These are phyloP conservation scores for Aspergillus japonicus DNA, from an alignment of 2,329 filamentous ascomycete genomes.

Conservation along the genomic window DNA sequence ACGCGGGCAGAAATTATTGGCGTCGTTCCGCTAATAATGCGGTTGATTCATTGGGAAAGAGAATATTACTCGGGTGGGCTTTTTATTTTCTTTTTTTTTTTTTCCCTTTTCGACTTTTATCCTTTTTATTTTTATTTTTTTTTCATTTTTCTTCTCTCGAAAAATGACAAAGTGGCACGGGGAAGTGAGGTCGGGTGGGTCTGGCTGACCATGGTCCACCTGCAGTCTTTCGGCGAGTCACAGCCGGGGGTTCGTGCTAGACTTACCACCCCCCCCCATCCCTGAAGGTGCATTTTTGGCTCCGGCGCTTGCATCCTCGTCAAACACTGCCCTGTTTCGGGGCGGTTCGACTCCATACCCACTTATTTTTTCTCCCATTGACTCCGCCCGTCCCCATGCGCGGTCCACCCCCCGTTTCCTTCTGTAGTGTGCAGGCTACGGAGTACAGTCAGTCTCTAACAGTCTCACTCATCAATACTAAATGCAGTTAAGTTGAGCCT, in stretches of 20 bases:
- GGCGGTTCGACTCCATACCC: slow-evolving; percentile 18
- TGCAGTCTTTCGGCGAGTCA: slow-evolving; percentile 29
- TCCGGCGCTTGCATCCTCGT: slow-evolving; percentile 25
- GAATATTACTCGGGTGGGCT: too few relatives aligned
- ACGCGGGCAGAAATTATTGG: slow-evolving; percentile 21
- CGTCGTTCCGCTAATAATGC: slow-evolving; percentile 17
- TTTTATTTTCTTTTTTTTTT: too few relatives aligned
- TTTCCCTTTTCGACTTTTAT: too few relatives aligned
- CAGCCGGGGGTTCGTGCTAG: slow-evolving; percentile 30
- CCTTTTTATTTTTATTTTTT: not conserved
- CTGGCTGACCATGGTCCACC: slow-evolving; percentile 24
- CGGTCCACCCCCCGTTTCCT: not conserved
- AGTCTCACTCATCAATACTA: not conserved
- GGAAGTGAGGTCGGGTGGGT: slow-evolving; percentile 23
- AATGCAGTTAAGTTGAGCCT: not conserved
- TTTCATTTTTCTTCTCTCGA: not conserved
- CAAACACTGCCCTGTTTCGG: slow-evolving; percentile 24
- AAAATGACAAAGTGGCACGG: slow-evolving; percentile 24
- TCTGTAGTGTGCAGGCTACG: not conserved
- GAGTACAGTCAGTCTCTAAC: not conserved
- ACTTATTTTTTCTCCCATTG: slow-evolving; percentile 8
- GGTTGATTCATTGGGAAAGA: slow-evolving; percentile 11
- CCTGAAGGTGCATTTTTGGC: slow-evolving; percentile 21
- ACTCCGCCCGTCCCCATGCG: slow-evolving; percentile 2
- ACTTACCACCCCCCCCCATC: slow-evolving; percentile 14